phyloP scores from a whole-genome alignment of 805 yeast species.

The Lipomyces kockii region DNA sequence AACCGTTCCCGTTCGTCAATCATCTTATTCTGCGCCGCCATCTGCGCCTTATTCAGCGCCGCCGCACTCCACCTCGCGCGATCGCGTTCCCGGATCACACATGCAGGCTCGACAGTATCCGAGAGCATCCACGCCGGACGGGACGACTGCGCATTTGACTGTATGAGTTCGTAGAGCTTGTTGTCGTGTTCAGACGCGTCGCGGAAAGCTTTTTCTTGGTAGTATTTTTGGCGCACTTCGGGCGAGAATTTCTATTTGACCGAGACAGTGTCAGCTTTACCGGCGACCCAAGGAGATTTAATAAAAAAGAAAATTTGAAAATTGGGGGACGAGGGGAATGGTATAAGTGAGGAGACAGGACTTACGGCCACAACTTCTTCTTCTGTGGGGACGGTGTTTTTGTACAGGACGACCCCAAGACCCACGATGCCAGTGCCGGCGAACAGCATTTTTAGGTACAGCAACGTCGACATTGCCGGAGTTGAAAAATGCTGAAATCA shows the following conservation, averaged over 20 bases:
- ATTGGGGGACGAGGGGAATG: too few relatives aligned
- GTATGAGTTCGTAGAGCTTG: conserved; percentile 22
- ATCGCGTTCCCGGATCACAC: conserved; percentile 28
- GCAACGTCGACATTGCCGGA: neutral
- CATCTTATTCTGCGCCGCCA: conserved; percentile 25
- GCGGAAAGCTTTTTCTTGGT: conserved; percentile 51
- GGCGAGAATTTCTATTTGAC: conserved; percentile 63
- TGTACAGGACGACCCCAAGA: conserved; percentile 69
- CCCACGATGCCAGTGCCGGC: conserved; percentile 75
- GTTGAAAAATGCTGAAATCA: neutral
- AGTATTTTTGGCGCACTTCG: conserved; percentile 77
- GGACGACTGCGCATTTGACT: conserved; percentile 33
- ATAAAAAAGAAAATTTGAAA: neutral
- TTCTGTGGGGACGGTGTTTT: conserved; percentile 82
- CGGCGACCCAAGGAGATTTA: neutral
- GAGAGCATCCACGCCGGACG: conserved; percentile 36
- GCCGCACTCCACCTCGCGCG: conserved; percentile 23
- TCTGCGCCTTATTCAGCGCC: conserved; percentile 23
- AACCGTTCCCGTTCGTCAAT: conserved; percentile 23
- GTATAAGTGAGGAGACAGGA: neutral
- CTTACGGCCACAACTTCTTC: conserved; percentile 66
- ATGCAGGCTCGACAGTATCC: conserved; percentile 26
- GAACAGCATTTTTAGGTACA: conserved; percentile 54
- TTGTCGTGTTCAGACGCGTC: conserved; percentile 3
- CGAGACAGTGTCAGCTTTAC: neutral